phyloP scores from a whole-genome alignment of 2,329 filamentous ascomycete genomes.

The Sarocladium kiliense region DNA sequence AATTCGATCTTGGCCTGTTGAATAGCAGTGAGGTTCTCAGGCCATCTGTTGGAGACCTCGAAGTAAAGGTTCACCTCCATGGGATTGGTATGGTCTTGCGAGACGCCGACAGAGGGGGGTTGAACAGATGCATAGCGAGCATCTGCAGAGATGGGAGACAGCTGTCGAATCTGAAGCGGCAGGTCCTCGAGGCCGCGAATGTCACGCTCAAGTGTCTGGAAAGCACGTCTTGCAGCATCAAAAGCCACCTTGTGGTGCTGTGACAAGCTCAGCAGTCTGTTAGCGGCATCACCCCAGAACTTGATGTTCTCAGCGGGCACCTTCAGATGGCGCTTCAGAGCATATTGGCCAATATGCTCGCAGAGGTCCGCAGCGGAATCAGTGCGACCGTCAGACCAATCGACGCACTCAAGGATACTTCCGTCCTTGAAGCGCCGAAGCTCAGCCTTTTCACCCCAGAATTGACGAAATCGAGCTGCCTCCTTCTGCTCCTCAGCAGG shows the following conservation, averaged over 20 bases:
- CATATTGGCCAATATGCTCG: conserved; percentile 72
- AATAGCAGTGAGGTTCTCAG: conserved; percentile 83
- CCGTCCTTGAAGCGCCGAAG: conserved; percentile 93
- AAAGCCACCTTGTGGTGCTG: conserved; percentile 47
- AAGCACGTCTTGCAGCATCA: conserved; percentile 62
- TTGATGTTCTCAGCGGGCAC: conserved; percentile 48
- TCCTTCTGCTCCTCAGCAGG: conserved; percentile 80
- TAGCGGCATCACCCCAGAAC: conserved; percentile 40
- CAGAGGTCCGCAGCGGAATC: conserved; percentile 55
- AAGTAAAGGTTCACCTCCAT: conserved; percentile 85
- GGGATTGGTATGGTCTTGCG: conserved; percentile 43
- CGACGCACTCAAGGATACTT: conserved; percentile 84
- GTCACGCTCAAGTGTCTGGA: conserved; percentile 68
- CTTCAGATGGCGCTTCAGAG: conserved; percentile 65
- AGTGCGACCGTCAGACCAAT: conserved; percentile 64
- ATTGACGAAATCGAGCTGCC: conserved; percentile 74
- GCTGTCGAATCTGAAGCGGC: conserved; percentile 78
- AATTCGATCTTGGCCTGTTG: conserved; percentile 94
- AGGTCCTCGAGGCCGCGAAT: conserved; percentile 75
- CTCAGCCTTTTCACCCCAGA: conserved; percentile 94
- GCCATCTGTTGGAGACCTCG: conserved; percentile 90
- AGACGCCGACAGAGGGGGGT: conserved; percentile 33
- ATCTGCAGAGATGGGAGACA: conserved; percentile 66
- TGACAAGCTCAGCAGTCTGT: conserved; percentile 4
- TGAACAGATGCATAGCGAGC: conserved; percentile 67